Evolutionary conservation across 1,139 yeast genomes (phyloP).

Genomic region (Debaryomyces coudertii): DNA sequence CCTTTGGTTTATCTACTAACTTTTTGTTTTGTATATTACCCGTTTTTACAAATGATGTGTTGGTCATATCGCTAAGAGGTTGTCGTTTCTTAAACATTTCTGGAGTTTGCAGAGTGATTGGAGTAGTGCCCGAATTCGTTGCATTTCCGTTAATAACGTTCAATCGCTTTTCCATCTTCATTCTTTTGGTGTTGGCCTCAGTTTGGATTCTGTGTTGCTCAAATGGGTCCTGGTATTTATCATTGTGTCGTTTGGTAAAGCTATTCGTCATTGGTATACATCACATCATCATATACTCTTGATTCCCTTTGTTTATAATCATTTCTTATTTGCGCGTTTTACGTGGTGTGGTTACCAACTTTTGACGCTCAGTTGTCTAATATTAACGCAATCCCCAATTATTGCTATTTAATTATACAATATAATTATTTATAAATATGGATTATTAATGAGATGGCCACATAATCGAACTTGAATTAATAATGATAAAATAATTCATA

Average conservation of each 20-base stretch:
- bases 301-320: slow-evolving; percentile 4
- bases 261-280: neutral
- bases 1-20: neutral
- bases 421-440: too few species aligned
- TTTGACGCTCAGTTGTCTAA: too few species aligned
- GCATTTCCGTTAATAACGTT: slow-evolving; percentile 11
- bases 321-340: neutral
- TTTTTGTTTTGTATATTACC: neutral
- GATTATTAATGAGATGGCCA: too few species aligned
- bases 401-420: too few species aligned
- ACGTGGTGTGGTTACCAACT: neutral
- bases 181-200: slow-evolving; percentile 20
- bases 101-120: slow-evolving; percentile 7
- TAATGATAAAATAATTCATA: too few species aligned
- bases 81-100: slow-evolving; percentile 1
- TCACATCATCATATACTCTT: slow-evolving; percentile 1
- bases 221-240: slow-evolving; percentile 20
- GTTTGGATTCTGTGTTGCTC: slow-evolving; percentile 19
- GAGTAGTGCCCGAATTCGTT: slow-evolving; percentile 10
- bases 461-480: too few species aligned
- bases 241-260: neutral
- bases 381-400: too few species aligned
- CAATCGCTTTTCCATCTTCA: slow-evolving; percentile 19
- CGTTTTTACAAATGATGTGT: neutral
- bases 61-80: slow-evolving; percentile 1